Base-by-base conservation (phyloP, 495 filamentous ascomycete species). In the Aspergillus ostianus region DNA sequence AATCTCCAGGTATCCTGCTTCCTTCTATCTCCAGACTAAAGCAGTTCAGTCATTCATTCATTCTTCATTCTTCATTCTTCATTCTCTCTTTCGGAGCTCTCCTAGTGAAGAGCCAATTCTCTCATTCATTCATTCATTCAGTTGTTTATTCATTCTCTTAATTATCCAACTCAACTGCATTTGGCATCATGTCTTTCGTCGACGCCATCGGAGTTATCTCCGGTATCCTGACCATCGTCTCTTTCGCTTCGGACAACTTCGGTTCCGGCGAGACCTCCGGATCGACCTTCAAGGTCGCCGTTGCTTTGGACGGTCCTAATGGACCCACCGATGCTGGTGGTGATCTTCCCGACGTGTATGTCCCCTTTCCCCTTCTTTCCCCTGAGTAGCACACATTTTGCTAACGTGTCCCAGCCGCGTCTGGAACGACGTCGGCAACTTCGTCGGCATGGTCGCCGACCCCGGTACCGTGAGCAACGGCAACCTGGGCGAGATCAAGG, bases 331-430 rank as follows among this genome's bases (percentile, higher is more conserved):
- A 62, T 19, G 59, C 59, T 30, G 59, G 54, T 10, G 59, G 59
- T 30, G 59, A 62, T 15, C 59, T 62, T 0, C 59, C 59, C 17
- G 59, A 62, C 20, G 50, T 62, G 59, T 57, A 62, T 47, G 54
- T 12, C 13, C 19, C 5, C 23, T 19, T 27, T 8, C 15, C 17
- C 20, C 6, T 6, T 13, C n/a, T 36, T 15, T 10, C 36, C 13
- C 6, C 12, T 2, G 9, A 1, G 3, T 5, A 41, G 13, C 21
- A 0, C 47, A n/a, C 36, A 3, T n/a, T 18, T 3, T 20, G 6
- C 36, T n/a, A 20, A 46, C 32, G 54, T 41, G 10, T 41, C 12
- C 13, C 36, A 41, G 59, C 20, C 59, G 59, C 27, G 36, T 62
- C 59, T 62, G 59, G 59, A 62, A 62, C 29, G 55, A 57, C 17